phyloP scores from a whole-genome alignment of 441 rosid genomes.

The Metrosideros polymorpha region DNA sequence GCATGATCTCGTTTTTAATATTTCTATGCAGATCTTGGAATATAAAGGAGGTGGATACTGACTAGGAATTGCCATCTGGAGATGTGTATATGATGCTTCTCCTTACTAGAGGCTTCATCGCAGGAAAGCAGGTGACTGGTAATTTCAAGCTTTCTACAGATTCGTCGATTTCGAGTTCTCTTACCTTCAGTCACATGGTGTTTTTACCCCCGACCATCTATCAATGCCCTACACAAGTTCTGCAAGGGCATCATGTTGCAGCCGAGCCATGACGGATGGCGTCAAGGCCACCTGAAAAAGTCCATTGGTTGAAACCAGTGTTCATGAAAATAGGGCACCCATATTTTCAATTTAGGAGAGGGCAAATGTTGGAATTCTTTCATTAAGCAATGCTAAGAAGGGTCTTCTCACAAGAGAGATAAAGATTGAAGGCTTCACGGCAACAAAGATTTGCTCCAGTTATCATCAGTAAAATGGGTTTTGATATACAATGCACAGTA shows the following conservation, averaged over 20 bases:
- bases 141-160: background rate
- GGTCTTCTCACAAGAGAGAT: background rate
- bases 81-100: background rate
- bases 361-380: background rate
- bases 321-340: background rate
- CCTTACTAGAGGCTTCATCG: background rate
- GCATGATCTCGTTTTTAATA: background rate
- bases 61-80: background rate
- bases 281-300: background rate
- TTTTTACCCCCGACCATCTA: background rate
- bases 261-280: background rate
- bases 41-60: background rate
- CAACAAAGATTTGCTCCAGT: background rate
- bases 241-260: background rate
- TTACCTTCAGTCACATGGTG: background rate
- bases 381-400: background rate
- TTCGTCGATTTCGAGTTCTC: background rate
- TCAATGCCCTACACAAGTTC: background rate
- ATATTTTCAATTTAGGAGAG: background rate
- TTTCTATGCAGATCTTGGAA: background rate
- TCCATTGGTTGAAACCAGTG: background rate
- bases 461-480: background rate
- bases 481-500: background rate
- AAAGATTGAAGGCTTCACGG: background rate
- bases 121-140: background rate